Percentiles rank a stretch among this genome's conserved stretches.
Evolutionary conservation across 1,284 basidiomycete species (phyloP).

Genomic region (Phellopilus nigrolimitatus): DNA sequence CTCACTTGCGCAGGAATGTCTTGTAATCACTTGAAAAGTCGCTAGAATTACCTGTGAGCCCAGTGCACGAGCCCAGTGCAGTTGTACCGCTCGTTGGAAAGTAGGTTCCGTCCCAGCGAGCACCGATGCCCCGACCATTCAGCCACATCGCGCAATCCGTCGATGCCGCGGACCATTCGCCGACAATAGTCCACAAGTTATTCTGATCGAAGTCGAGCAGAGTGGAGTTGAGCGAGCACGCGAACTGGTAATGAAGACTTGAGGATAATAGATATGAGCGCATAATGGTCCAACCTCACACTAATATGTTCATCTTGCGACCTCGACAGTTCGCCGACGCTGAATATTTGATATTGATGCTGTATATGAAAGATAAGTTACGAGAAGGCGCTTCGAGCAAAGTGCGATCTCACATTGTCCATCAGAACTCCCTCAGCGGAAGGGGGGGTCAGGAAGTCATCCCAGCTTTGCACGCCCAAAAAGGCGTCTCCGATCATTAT

Average conservation of each 20-base stretch:
- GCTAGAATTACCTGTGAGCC: constrained; percentile 53
- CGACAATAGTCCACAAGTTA: constrained; percentile 61
- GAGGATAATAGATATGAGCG: not conserved
- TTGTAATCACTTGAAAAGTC: constrained; percentile 63
- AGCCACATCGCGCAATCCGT: constrained; percentile 81
- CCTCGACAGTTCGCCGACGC: constrained; percentile 49
- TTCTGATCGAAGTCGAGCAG: constrained; percentile 38
- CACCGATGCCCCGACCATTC: constrained; percentile 69
- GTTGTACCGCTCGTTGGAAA: constrained; percentile 30
- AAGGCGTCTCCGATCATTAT: constrained; percentile 77
- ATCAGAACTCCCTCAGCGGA: constrained; percentile 51
- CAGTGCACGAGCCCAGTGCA: constrained; percentile 53
- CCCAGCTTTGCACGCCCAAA: constrained; percentile 61
- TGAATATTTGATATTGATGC: constrained; percentile 82
- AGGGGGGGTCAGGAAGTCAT: constrained; percentile 52
- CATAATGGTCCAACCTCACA: constrained; percentile 28
- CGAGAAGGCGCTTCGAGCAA: not conserved
- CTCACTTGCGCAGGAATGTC: constrained; percentile 55
- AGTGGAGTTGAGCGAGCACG: constrained; percentile 38
- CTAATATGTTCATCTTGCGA: constrained; percentile 52
- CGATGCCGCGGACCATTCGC: constrained; percentile 75
- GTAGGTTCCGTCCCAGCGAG: constrained; percentile 61
- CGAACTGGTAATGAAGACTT: constrained; percentile 32
- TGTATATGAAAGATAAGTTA: constrained; percentile 24
- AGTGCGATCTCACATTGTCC: constrained; percentile 46